These are phyloP conservation scores for Ceratobasidium sp. DNA, from an alignment of 1,284 basidiomycete genomes.

Conservation along the genomic window DNA sequence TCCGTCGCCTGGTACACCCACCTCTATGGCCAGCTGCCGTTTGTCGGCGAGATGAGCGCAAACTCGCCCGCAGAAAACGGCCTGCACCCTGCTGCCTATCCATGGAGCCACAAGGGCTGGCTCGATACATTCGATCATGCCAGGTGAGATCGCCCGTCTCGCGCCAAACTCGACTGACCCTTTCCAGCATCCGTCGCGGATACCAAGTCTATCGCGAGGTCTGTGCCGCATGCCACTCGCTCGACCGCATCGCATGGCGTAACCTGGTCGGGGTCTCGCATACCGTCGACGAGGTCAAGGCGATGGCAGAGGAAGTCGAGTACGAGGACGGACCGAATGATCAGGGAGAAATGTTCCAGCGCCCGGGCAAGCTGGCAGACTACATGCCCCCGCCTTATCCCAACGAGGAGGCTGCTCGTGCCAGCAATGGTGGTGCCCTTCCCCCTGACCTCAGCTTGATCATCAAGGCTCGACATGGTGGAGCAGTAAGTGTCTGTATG, in stretches of 20 bases:
- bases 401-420: conserved; percentile 97
- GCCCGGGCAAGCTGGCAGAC: conserved; percentile 96
- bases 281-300: conserved; percentile 89
- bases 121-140: conserved; percentile 96
- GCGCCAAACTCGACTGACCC: conserved; percentile 16
- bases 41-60: conserved; percentile 87
- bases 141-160: conserved; percentile 60
- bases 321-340: conserved; percentile 97
- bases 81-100: conserved; percentile 87
- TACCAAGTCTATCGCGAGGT: conserved; percentile 99
- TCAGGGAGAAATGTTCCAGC: conserved; percentile 97
- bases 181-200: conserved; percentile 88
- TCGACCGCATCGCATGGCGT: conserved; percentile 99
- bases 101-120: conserved; percentile 89
- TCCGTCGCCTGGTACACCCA: conserved; percentile 96
- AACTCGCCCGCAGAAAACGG: conserved; percentile 93
- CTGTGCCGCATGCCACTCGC: conserved; percentile 97
- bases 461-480: conserved; percentile 97
- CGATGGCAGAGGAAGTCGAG: conserved; percentile 95
- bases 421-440: conserved; percentile 92
- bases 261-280: conserved; percentile 99
- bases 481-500: conserved; percentile 67
- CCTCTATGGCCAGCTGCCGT: conserved; percentile 87
- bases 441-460: conserved; percentile 98
- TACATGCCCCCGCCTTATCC: conserved; percentile 97